Evolutionary conservation across 148 eudicot genomes (phyloP).

Genomic region (Mesembryanthemum crystallinum): DNA sequence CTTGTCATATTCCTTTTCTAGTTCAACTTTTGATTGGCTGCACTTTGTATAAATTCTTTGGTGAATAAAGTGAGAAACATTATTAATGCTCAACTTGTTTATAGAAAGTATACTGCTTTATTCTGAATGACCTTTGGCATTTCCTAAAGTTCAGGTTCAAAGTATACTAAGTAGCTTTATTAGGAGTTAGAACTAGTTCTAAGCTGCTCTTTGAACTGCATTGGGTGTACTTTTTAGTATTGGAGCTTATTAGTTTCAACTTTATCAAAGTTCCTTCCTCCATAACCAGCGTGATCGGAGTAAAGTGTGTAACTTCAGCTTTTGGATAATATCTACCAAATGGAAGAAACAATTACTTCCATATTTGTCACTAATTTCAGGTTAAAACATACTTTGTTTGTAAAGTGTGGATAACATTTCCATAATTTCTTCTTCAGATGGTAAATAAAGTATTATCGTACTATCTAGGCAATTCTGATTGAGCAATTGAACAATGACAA

Average conservation of each 20-base stretch:
- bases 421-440: neutral
- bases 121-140: conserved; percentile 14
- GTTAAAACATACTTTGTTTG: neutral
- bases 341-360: neutral
- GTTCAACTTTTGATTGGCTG: conserved; percentile 9
- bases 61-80: conserved; percentile 6
- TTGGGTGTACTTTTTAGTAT: conserved; percentile 4
- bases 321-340: conserved; percentile 5
- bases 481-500: neutral
- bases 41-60: neutral
- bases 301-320: conserved; percentile 1
- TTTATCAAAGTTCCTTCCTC: neutral
- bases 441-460: neutral
- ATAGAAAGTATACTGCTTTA: conserved; percentile 4
- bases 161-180: neutral
- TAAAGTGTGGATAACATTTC: neutral
- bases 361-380: neutral
- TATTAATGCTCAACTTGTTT: conserved; percentile 11
- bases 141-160: neutral
- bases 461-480: neutral
- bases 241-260: neutral
- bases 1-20: conserved; percentile 8
- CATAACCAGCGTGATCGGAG: neutral
- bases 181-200: neutral
- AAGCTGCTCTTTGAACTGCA: conserved; percentile 12